phyloP scores from a whole-genome alignment of 176 grass and related monocot genomes.

The Triticum aestivum region IWGSC_CS_RefSeq_v2.1 NC_057797.1:539560334-539560833 shows the following conservation, averaged over 20 bases:
- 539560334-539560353: conserved; percentile 25
- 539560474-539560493: conserved; percentile 17
- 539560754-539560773: conserved; percentile 32
- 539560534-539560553: conserved; percentile 56
- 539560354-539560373: not conserved
- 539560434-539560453: conserved; percentile 14
- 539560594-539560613: conserved; percentile 71
- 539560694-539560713: conserved; percentile 62
- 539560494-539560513: conserved; percentile 63
- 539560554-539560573: conserved; percentile 40
- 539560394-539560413: conserved; percentile 42
- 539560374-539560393: conserved; percentile 13
- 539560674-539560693: conserved; percentile 44
- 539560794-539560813: not conserved
- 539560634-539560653: conserved; percentile 62
- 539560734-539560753: conserved; percentile 35
- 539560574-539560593: conserved; percentile 34
- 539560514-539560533: conserved; percentile 49
- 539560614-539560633: conserved; percentile 64
- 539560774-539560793: conserved; percentile 27
- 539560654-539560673: conserved; percentile 72
- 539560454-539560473: not conserved
- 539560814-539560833: not conserved
- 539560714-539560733: conserved; percentile 75
- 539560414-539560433: conserved; percentile 47